Evolutionary conservation across 208 protist species (phyloP).

Genomic region (Trypanosomatidae sp.): DNA sequence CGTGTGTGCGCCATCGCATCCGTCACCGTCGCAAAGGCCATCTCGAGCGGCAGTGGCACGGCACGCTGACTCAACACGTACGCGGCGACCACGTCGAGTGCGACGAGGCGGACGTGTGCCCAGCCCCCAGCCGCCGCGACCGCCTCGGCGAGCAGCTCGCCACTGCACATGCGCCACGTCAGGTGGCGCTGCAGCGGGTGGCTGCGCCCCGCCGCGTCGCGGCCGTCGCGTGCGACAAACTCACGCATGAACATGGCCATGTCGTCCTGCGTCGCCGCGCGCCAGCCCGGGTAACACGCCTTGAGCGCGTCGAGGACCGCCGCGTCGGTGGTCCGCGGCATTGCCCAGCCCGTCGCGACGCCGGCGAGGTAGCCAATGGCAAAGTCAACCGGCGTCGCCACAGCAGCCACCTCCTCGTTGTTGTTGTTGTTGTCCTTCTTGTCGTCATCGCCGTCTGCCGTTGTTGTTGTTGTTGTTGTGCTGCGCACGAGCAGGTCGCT

Average conservation of each 20-base stretch:
- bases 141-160: constrained; percentile 7
- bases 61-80: constrained; percentile 4
- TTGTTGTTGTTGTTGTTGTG: neutral
- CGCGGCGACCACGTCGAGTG: constrained; percentile 37
- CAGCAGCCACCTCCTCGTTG: neutral
- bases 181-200: constrained; percentile 1
- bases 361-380: constrained; percentile 20
- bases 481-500: neutral
- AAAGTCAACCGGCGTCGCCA: constrained; percentile 15
- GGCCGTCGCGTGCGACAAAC: too few species aligned
- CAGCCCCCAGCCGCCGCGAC: constrained; percentile 22
- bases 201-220: neutral
- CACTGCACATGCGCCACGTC: constrained; percentile 12
- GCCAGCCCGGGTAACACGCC: constrained; percentile 9
- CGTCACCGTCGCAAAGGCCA: constrained; percentile 14
- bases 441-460: neutral
- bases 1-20: neutral
- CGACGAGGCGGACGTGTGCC: constrained; percentile 17
- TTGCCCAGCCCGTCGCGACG: constrained; percentile 21
- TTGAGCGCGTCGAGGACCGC: constrained; percentile 13
- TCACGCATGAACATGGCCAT: constrained; percentile 12
- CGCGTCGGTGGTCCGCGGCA: constrained; percentile 14
- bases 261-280: constrained; percentile 12
- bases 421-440: neutral
- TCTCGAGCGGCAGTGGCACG: constrained; percentile 28